Evolutionary conservation across 129 eudicot genomes (phyloP), one percentile per base, ranked within the genome.

Genomic region (Flaveria robusta): DNA sequence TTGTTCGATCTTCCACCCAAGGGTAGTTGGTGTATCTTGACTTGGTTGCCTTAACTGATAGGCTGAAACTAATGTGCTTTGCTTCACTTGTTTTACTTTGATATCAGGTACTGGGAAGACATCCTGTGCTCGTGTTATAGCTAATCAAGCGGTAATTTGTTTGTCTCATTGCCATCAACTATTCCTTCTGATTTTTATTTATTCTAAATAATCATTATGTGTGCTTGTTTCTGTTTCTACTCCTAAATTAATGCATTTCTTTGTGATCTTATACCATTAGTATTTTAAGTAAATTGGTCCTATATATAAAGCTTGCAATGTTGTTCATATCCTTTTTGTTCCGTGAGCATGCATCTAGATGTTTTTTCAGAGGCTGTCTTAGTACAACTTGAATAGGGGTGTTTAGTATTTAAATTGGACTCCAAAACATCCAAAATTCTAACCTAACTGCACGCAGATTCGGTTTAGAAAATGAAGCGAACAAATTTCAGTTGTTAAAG

Each of bases 121-220:
- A 56, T 95, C 97, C 4, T 87, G 97, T 77, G 99, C 99, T 59
- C 96, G 99, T 79, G 99, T 95, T 71, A 91, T 95, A 78, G 97
- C 99, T 78, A 85, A 82, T 87, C 90, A 95, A 84, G 90, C 94
- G 96, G 99, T 95, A 92, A 62, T 68, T 62, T 75, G 49, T 54
- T 79, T 74, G 15, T 26, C 37, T 66, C 16, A 3, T 72, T 71
- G 20, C 60, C 65, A 20, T 42, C 39, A 46, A n/a, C 52, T 55
- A 47, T 55, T 6, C 56, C 54, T 79, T 50, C 24, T 65, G 58
- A 20, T 22, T 62, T 46, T 77, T 69, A 10, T n/a, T 9, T 34
- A 47, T 55, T 79, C 56, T 9, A 7, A 20, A 19, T 11, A 19
- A 11, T 62, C 11, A 15, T 18, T 70, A 39, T 7, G 29, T 39